A percentile compares a stretch with the other conserved stretches of the same genome.
Evolutionary conservation across 192 early-diverging fungal genomes (phyloP).

Genomic region (Pilobolus umbonatus): DNA sequence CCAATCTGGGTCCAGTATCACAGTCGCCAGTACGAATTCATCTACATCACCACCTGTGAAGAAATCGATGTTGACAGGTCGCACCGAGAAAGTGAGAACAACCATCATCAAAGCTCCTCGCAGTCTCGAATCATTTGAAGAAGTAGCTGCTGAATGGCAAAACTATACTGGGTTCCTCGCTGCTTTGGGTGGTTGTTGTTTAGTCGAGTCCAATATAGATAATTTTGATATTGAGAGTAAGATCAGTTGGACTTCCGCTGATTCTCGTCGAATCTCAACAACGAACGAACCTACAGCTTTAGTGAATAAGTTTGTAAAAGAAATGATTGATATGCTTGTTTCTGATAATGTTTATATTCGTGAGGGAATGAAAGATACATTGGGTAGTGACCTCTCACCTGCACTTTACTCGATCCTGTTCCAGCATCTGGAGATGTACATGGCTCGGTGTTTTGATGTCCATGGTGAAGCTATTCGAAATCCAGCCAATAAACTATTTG

Average conservation of each 20-base stretch:
- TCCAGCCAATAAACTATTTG: conserved; percentile 52
- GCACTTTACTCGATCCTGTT: conserved; percentile 61
- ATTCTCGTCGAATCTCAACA: neutral
- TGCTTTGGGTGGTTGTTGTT: conserved; percentile 65
- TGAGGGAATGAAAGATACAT: conserved; percentile 69
- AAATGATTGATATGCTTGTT: conserved; percentile 71
- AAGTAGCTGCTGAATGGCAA: conserved; percentile 51
- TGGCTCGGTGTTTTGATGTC: conserved; percentile 55
- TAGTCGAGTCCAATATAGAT: neutral
- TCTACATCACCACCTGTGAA: neutral
- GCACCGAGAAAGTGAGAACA: neutral
- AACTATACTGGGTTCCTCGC: conserved; percentile 80
- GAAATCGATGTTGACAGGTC: neutral
- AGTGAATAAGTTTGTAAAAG: conserved; percentile 64
- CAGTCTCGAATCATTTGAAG: conserved; percentile 9
- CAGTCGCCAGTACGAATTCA: neutral
- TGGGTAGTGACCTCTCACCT: conserved; percentile 67
- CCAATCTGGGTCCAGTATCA: neutral
- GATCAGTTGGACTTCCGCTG: no score
- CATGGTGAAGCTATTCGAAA: conserved; percentile 51
- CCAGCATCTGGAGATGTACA: conserved; percentile 49
- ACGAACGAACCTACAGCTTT: conserved; percentile 34
- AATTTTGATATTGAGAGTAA: neutral
- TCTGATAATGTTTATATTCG: conserved; percentile 71
- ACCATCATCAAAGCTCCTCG: neutral